phyloP scores from a whole-genome alignment of 2,329 filamentous ascomycete species.

The Diaporthe eres region DNA sequence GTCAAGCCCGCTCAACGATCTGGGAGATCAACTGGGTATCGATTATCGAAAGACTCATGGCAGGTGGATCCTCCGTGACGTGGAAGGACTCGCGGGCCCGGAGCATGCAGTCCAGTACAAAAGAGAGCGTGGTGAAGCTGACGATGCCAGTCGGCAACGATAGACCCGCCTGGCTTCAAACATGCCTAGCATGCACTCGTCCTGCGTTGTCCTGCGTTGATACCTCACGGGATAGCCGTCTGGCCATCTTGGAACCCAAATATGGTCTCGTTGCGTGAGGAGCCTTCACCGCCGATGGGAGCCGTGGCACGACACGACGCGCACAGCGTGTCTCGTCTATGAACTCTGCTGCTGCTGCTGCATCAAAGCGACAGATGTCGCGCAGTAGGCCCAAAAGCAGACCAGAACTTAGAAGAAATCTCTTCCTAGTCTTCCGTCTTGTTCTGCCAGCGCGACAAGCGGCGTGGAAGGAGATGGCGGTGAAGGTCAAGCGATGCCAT shows the following conservation, averaged over 20 bases:
- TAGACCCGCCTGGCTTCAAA: neutral
- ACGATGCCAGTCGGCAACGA: slow-evolving; percentile 11
- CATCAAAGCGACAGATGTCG: slow-evolving; percentile 24
- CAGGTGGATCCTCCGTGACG: slow-evolving; percentile 23
- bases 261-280: neutral
- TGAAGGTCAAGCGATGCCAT: slow-evolving; percentile 35
- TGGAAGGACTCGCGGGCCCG: neutral
- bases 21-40: slow-evolving; percentile 9
- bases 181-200: neutral
- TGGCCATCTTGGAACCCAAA: slow-evolving; percentile 17
- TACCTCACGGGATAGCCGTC: slow-evolving; percentile 6
- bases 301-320: slow-evolving; percentile 6
- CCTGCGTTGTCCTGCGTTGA: slow-evolving; percentile 1
- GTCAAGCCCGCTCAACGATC: neutral
- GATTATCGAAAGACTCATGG: neutral
- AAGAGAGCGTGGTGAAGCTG: slow-evolving; percentile 8
- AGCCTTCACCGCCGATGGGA: slow-evolving; percentile 19
- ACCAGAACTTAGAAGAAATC: neutral
- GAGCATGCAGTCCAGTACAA: neutral
- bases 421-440: slow-evolving; percentile 3
- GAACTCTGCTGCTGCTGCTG: neutral
- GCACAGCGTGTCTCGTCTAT: neutral
- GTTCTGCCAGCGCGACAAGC: slow-evolving; percentile 37
- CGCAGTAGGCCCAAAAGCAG: slow-evolving; percentile 24
- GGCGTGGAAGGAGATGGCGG: slow-evolving; percentile 36